A percentile compares a stretch with the other conserved stretches of the same genome.
Evolutionary conservation across 2,329 filamentous ascomycete species (phyloP).

Genomic region (Monascus ruber): DNA sequence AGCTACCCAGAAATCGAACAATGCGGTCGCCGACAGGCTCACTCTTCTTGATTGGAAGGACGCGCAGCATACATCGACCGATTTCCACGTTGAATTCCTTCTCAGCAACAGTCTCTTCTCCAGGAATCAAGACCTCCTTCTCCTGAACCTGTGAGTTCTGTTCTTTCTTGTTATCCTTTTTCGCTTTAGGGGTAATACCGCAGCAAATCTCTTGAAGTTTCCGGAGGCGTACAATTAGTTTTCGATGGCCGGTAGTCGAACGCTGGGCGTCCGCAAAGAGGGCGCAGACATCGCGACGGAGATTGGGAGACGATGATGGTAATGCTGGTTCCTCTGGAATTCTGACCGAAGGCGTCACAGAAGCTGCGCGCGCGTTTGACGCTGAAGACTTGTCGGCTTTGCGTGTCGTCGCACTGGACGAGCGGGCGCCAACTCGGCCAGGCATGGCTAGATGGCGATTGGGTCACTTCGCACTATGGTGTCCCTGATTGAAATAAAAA

Average conservation of each 20-base stretch:
- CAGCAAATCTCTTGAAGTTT: conserved; percentile 82
- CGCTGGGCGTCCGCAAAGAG: conserved; percentile 76
- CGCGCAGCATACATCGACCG: conserved; percentile 65
- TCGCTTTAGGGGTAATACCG: conserved; percentile 39
- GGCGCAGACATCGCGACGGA: conserved; percentile 62
- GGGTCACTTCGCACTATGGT: too few relatives aligned
- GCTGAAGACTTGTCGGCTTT: conserved; percentile 53
- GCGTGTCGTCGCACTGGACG: conserved; percentile 24
- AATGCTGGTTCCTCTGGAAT: conserved; percentile 53
- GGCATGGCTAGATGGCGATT: conserved; percentile 21
- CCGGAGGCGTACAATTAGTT: conserved; percentile 73
- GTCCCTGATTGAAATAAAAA: too few relatives aligned
- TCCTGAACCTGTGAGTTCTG: conserved; percentile 43
- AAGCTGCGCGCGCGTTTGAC: conserved; percentile 75
- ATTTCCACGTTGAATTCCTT: conserved; percentile 82
- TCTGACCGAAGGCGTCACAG: conserved; percentile 25
- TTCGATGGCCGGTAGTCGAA: conserved; percentile 80
- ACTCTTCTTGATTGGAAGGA: conserved; percentile 82
- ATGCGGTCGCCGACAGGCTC: conserved; percentile 78
- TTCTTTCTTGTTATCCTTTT: conserved; percentile 20
- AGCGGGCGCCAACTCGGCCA: conserved; percentile 28
- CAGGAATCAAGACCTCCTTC: conserved; percentile 32
- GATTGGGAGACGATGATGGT: conserved; percentile 34
- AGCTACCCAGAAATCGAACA: conserved; percentile 77
- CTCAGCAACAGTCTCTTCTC: conserved; percentile 62